phyloP scores from a whole-genome alignment of 768 basidiomycete species.

The Pleurotus salmoneostramineus region DNA sequence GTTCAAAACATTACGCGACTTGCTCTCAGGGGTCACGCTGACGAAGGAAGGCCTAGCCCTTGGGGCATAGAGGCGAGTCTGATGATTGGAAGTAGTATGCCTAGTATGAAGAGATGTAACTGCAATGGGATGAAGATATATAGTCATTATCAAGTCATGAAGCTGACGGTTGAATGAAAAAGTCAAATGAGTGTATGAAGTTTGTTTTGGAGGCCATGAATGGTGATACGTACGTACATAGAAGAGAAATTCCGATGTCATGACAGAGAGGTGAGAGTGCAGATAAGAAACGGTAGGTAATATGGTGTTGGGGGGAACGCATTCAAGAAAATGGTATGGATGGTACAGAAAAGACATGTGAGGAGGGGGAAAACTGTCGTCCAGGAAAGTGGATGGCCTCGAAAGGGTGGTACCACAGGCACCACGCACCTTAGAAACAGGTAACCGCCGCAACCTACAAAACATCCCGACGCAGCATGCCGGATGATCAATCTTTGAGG shows the following conservation, averaged over 20 bases:
- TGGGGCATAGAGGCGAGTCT: background rate
- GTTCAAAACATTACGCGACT: background rate
- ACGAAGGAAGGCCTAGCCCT: background rate
- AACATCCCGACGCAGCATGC: too few species aligned
- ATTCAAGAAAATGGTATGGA: background rate
- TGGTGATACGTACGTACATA: background rate
- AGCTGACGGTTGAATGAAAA: background rate
- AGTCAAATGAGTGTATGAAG: background rate
- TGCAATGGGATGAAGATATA: background rate
- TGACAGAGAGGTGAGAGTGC: background rate
- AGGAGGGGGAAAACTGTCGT: background rate
- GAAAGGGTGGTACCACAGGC: background rate
- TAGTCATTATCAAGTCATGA: background rate
- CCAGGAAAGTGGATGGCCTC: background rate
- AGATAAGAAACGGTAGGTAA: background rate
- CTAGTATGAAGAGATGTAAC: background rate
- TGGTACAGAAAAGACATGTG: background rate
- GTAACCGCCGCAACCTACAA: too few species aligned
- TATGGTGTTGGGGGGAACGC: background rate
- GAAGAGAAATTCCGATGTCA: background rate
- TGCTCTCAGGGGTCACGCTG: background rate
- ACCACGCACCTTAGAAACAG: background rate
- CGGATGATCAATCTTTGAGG: background rate
- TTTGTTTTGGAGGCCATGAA: background rate
- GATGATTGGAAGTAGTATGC: background rate